Evolutionary conservation across 129 eudicot genomes (phyloP), one percentile per base, ranked within the genome.

Genomic region (Apium graveolens): DNA sequence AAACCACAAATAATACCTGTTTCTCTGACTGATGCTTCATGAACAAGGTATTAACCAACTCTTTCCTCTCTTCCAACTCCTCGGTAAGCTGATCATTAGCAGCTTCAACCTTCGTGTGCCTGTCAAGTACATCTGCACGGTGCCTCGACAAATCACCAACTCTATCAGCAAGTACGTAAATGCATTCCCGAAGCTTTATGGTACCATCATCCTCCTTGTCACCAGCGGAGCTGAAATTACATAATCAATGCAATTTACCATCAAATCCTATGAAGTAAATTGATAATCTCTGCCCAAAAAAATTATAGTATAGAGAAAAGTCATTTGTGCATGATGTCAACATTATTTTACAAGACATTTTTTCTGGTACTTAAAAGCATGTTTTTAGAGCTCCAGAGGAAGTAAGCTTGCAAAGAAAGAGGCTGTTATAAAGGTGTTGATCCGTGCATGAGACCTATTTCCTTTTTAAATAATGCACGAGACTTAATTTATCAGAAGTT

Each of bases 121-220:
- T 86, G 6, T 96, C 97, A 38, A 86, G 87, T 68, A 90, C 86
- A 91, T 91, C 98, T 14, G 87, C 90, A 48, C 92, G 97, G 46
- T 87, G 89, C 86, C 96, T 90, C 0, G 89, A 88, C 83, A 92
- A 74, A 31, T 84, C 75, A 70, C 91, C 87, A 7, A 96, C 97
- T 82, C 84, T 96, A 34, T 92, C 97, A 32, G 99, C 91, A 46
- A 92, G 91, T 44, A 83, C 88, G 32, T 84, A 83, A 21, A 92
- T 85, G 68, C 93, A 90, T 76, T 91, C 97, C 32, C 89, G 88
- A 48, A 92, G 89, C 84, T 92, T 95, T 34, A 86, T 81, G 39
- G 88, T 73, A 38, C 92, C 90, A 70, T 89, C 96, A 82, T 96
- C 96, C 26, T 88, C 92, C 24, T 79, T 86, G 72, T 87, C 97